Base-by-base conservation (phyloP, 495 filamentous ascomycete genomes). In the Sphaerosporella brunnea region DNA sequence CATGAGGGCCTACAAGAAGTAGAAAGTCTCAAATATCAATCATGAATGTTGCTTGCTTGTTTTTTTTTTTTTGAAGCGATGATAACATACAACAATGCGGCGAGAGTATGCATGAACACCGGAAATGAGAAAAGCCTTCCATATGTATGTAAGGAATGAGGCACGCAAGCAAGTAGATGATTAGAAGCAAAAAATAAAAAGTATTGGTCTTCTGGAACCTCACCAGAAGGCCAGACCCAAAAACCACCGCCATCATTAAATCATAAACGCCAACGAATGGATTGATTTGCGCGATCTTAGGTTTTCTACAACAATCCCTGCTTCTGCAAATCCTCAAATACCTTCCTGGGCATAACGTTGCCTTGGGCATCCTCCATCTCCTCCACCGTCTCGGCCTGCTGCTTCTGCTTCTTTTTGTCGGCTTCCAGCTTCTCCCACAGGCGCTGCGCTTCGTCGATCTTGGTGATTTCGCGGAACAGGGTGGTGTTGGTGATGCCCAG, bases 281-380 rank as follows among this genome's bases (percentile, higher is more conserved):
- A n/a, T n/a, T n/a, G n/a, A n/a, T n/a, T n/a, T n/a, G n/a, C n/a
- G n/a, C n/a, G n/a, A n/a, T n/a, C n/a, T n/a, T n/a, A n/a, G n/a
- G n/a, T n/a, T n/a, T n/a, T n/a, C 45, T 66, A 82, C 36, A 82
- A 66, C 51, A 84, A 62, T 44, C 79, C 79, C 56, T 80, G 75
- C 62, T 79, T 80, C 64, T 75, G 70, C 60, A 84, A 63, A 64
- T 97, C 92, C 45, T 84, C 73, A 60, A 94, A 97, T 34, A 97
- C 84, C 68, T 92, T 92, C 68, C 93, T 80, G 0, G 92, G 90
- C 90, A 97, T 96, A 23, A 96, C 92, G 60, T 96, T 96, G 36
- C 90, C 90, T 59, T 93, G 81, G 0, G 74, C 82, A 65, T 97
- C 90, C 69, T 97, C 90, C 92, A 96, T 96, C 68, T 97, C 84